Evolutionary conservation across 169 alveolate species (phyloP), one percentile per base, ranked within the genome.

Genomic region (Plasmodium vinckei): DNA sequence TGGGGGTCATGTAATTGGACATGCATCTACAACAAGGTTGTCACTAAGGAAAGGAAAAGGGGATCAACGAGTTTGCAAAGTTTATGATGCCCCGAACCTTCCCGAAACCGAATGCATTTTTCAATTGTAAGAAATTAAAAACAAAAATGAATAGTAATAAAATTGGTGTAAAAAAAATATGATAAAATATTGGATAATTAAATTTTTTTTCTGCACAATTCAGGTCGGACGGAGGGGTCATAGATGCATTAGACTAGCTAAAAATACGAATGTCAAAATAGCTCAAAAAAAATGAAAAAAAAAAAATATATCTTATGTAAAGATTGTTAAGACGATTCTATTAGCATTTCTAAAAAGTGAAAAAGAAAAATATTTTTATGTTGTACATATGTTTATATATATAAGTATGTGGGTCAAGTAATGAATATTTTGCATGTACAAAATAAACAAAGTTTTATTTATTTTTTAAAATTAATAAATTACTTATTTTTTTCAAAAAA

Each of bases 1-100:
- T 54, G 99, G 99, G 7, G 99, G 99, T 0, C 99, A 98, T 94
- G 99, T 98, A 64, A 96, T 98, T 92, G 99, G 99, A 21, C 99
- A 98, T 91, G 99, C 99, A 15, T 96, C 99, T 7, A 96, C 98
- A 49, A 97, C 98, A 0, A 95, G 99, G 73, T 92, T 98, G 5
- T 94, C 97, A 68, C 92, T 98, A 23, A 96, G 99, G 79, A 98
- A 98, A 84, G 99, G 99, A 5, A 96, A 97, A 84, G 98, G 98
- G 23, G 99, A 98, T 71, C 97, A 96, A 87, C 94, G 99, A 79
- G 96, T 98, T 27, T 95, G 98, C 73, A 98, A 98, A 84, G 98
- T 98, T 17, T 97, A 97, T 92, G 99, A 98, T 87, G 96, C 99
- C 10, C 99, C 99, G 9, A 96, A 97, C 87, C 93, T 98, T 12